Evolutionary conservation across 495 filamentous ascomycete species (phyloP).

Genomic region (Corynascus novoguineensis): DNA sequence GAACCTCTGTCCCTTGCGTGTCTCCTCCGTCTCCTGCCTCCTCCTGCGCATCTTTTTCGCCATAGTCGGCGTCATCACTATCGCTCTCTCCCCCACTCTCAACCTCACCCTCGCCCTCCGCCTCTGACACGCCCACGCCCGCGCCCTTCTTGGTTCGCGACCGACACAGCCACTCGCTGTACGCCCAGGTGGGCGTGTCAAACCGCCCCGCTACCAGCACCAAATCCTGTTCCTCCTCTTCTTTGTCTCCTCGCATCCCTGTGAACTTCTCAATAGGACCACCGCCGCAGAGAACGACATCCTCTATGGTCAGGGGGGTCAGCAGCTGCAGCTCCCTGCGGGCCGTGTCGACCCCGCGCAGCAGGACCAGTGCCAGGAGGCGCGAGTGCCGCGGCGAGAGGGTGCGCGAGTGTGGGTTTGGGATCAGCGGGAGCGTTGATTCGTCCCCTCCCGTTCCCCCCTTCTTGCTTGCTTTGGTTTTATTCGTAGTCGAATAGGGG

Average conservation of each 20-base stretch:
- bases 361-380: constrained; percentile 47
- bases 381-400: constrained; percentile 43
- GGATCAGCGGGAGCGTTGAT: constrained; percentile 30
- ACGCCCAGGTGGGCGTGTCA: constrained; percentile 55
- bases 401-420: constrained; percentile 33
- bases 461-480: not conserved
- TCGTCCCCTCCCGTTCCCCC: not conserved
- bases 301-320: constrained; percentile 30
- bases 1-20: constrained; percentile 25
- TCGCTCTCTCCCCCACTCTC: constrained; percentile 8
- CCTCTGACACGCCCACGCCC: not conserved
- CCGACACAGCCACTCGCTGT: constrained; percentile 46
- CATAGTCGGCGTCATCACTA: constrained; percentile 15
- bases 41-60: constrained; percentile 13
- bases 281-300: not conserved
- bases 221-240: constrained; percentile 31
- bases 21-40: constrained; percentile 17
- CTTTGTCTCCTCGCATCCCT: not conserved
- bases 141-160: not conserved
- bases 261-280: not conserved
- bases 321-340: constrained; percentile 47
- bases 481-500: not conserved
- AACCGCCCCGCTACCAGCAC: constrained; percentile 55
- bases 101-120: not conserved
- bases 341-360: constrained; percentile 49